Conservation (phyloP, 805 yeast species). For the Kazachstania africana region DNA sequence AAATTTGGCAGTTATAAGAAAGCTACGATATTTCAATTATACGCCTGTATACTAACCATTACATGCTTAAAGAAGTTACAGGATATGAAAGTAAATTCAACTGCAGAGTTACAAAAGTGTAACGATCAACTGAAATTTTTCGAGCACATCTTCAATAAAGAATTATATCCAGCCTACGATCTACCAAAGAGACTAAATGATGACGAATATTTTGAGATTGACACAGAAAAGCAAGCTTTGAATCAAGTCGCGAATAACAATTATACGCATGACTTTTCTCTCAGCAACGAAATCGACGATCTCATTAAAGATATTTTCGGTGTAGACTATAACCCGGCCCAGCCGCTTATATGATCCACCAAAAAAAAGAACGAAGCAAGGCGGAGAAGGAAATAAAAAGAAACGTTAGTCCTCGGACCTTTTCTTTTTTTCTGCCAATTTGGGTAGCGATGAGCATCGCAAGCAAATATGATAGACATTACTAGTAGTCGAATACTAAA, state of each 20-base stretch:
- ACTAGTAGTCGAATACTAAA: no score
- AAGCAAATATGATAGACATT: not conserved
- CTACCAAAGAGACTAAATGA: conserved; percentile 15
- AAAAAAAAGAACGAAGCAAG: not conserved
- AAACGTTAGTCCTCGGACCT: not conserved
- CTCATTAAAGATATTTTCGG: conserved; percentile 25
- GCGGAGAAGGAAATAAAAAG: no score
- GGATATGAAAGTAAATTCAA: conserved; percentile 1
- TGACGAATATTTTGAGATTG: conserved; percentile 15
- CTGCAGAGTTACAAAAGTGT: conserved; percentile 3
- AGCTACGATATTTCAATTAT: conserved; percentile 23
- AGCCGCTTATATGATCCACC: conserved; percentile 4
- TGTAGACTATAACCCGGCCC: conserved; percentile 10
- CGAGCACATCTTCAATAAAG: conserved; percentile 14
- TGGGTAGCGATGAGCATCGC: not conserved
- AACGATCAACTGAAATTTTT: conserved; percentile 15
- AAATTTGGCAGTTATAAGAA: conserved; percentile 17
- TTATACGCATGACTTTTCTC: conserved; percentile 25
- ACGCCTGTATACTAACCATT: conserved; percentile 24
- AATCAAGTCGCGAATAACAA: conserved; percentile 19
- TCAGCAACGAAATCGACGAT: conserved; percentile 27
- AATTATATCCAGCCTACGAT: conserved; percentile 16
- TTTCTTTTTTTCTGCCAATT: not conserved
- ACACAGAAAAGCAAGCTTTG: conserved; percentile 15
- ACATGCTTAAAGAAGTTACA: conserved; percentile 18